Conservation (phyloP, 257 asterid genomes). For the Buddleja alternifolia region DNA sequence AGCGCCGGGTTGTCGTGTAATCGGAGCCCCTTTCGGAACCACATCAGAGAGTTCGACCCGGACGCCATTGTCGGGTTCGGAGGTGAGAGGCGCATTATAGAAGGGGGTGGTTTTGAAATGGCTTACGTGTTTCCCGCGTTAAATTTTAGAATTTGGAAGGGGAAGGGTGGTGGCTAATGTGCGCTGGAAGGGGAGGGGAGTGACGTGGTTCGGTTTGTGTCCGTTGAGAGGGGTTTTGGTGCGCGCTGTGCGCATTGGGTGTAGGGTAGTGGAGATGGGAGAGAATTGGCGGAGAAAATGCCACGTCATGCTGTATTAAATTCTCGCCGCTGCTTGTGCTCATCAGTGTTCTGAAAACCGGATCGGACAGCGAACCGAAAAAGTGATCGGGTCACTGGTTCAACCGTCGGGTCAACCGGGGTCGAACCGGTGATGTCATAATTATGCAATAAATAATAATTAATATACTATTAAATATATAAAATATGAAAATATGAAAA, state of each 20-base stretch:
- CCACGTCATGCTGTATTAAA: slow-evolving; percentile 46
- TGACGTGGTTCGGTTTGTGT: slow-evolving; percentile 43
- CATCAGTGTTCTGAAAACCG: too few species aligned
- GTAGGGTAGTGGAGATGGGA: slow-evolving; percentile 29
- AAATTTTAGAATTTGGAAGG: neutral
- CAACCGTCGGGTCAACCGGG: too few species aligned
- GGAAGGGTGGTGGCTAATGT: slow-evolving; percentile 30
- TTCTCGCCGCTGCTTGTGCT: neutral
- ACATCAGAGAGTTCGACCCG: slow-evolving; percentile 67
- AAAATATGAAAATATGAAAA: too few species aligned
- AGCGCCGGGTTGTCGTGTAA: slow-evolving; percentile 96
- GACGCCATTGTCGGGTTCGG: slow-evolving; percentile 47
- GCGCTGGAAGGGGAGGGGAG: slow-evolving; percentile 37
- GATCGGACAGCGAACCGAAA: too few species aligned
- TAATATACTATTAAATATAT: too few species aligned
- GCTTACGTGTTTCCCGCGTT: slow-evolving; percentile 65
- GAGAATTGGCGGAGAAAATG: slow-evolving; percentile 41
- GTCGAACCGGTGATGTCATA: too few species aligned
- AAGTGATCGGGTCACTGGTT: too few species aligned
- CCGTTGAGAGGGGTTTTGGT: neutral
- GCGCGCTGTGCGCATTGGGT: slow-evolving; percentile 22
- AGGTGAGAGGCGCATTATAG: slow-evolving; percentile 33
- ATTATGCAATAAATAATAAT: too few species aligned
- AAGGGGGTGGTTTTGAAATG: slow-evolving; percentile 44
- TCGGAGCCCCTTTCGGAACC: slow-evolving; percentile 93